A percentile compares a stretch with the other conserved stretches of the same genome.
These are phyloP conservation scores for Cercospora zeina DNA, from an alignment of 2,329 filamentous ascomycete species.

Conservation along the genomic window DNA sequence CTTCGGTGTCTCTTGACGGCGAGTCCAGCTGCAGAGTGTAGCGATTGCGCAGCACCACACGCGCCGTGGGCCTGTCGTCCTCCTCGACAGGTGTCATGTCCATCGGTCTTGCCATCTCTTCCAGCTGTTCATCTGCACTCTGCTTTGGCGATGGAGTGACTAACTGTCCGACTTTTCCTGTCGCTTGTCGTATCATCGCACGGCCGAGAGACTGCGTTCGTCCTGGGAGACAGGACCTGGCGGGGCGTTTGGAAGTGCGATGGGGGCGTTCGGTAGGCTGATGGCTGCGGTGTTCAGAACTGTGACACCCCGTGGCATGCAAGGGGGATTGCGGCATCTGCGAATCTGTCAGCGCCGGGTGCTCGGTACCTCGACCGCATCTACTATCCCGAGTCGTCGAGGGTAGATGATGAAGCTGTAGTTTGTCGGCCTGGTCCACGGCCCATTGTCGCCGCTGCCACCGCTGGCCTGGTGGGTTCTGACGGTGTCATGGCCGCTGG, in stretches of 20 bases:
- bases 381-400: neutral
- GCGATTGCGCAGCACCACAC: neutral
- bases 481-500: neutral
- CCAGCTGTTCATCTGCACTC: neutral
- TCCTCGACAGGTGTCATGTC: neutral
- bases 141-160: neutral
- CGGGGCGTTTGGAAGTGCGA: neutral
- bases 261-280: neutral
- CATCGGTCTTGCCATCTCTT: neutral
- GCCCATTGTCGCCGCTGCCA: neutral
- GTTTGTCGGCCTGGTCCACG: neutral
- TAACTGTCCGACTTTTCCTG: neutral
- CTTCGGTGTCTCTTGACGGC: neutral
- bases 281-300: neutral
- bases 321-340: slow-evolving; percentile 1
- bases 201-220: neutral
- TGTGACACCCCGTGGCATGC: neutral
- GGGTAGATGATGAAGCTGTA: neutral
- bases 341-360: neutral
- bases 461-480: neutral
- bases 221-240: neutral
- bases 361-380: slow-evolving; percentile 1
- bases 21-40: neutral
- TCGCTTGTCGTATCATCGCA: neutral
- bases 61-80: neutral